phyloP scores from a whole-genome alignment of 495 filamentous ascomycete species.

The Penicillium argentinense region DNA sequence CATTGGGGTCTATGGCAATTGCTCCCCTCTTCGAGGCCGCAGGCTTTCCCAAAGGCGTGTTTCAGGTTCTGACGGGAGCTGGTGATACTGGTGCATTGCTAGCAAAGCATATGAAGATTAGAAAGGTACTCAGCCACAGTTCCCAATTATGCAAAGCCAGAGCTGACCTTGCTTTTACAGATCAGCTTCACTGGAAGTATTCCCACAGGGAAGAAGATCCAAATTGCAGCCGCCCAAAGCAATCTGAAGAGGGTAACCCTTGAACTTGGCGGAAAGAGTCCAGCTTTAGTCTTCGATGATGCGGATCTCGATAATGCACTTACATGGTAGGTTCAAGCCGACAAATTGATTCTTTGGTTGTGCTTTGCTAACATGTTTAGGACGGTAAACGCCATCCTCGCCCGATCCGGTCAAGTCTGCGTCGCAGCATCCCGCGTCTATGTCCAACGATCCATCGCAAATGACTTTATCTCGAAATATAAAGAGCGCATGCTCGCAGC shows the following conservation, averaged over 20 bases:
- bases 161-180: neutral
- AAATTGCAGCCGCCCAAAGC: slow-evolving; percentile 25
- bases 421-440: slow-evolving; percentile 88
- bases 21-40: slow-evolving; percentile 76
- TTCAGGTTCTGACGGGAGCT: slow-evolving; percentile 81
- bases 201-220: slow-evolving; percentile 12
- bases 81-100: slow-evolving; percentile 60
- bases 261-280: slow-evolving; percentile 91
- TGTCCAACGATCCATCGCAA: slow-evolving; percentile 77
- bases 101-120: slow-evolving; percentile 6
- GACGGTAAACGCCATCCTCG: slow-evolving; percentile 81
- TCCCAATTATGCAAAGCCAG: no score
- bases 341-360: no score
- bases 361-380: slow-evolving; percentile 88
- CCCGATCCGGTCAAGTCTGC: slow-evolving; percentile 84
- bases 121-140: neutral
- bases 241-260: slow-evolving; percentile 64
- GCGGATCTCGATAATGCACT: slow-evolving; percentile 81
- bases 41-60: slow-evolving; percentile 80
- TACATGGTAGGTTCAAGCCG: neutral
- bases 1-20: slow-evolving; percentile 81
- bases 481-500: slow-evolving; percentile 73
- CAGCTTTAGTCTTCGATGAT: slow-evolving; percentile 82
- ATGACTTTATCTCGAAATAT: slow-evolving; percentile 72
- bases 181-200: slow-evolving; percentile 19